Percentiles rank a stretch among this genome's conserved stretches.
These are phyloP conservation scores for Botrytis deweyae DNA, from an alignment of 2,329 filamentous ascomycete genomes.

Conservation along the genomic window DNA sequence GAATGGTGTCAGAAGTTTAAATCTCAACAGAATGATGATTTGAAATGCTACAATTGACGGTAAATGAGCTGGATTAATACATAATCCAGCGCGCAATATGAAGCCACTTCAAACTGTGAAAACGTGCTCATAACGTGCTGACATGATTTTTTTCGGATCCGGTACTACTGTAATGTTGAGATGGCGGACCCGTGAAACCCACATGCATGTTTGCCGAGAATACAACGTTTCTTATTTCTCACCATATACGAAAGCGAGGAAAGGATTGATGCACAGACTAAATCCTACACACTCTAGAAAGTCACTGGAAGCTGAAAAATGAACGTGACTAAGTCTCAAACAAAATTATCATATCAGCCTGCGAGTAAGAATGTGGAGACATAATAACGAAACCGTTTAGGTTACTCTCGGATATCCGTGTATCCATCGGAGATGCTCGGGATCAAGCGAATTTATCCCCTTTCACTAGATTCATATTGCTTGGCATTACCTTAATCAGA, in stretches of 20 bases:
- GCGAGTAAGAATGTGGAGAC: neutral
- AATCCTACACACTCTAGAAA: neutral
- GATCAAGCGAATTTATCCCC: constrained; percentile 1
- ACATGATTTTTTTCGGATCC: constrained; percentile 12
- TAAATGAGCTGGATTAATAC: neutral
- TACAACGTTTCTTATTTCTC: neutral
- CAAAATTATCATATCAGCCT: neutral
- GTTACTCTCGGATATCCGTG: neutral
- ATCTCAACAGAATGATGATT: neutral
- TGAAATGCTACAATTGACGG: neutral
- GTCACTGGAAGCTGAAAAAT: neutral
- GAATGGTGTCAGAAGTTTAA: neutral
- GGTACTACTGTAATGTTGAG: neutral
- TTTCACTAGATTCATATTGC: neutral
- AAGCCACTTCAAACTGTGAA: neutral
- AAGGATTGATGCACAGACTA: neutral
- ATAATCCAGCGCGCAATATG: neutral
- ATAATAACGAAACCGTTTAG: neutral
- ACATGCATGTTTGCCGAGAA: neutral
- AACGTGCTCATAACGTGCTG: constrained; percentile 13
- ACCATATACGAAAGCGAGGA: neutral
- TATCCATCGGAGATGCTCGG: neutral
- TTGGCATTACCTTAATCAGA: neutral
- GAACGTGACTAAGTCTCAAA: neutral
- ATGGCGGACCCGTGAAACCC: neutral